Evolutionary conservation across 2,329 filamentous ascomycete genomes (phyloP).

Genomic region (Ophiocordyceps camponoti-leonardi): DNA sequence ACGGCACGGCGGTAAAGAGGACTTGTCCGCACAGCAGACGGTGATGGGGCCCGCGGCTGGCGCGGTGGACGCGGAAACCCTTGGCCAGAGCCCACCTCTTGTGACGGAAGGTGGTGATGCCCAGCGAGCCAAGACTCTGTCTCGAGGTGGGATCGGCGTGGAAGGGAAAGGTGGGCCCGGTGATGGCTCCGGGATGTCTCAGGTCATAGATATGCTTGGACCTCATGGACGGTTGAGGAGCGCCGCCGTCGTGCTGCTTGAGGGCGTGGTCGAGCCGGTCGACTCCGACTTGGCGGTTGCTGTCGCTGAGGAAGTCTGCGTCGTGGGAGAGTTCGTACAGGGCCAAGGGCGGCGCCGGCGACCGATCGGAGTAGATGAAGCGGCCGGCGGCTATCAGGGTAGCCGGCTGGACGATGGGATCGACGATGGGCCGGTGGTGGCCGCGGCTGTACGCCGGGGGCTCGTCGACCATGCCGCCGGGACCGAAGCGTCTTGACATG

Average conservation of each 20-base stretch:
- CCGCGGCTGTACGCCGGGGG: constrained; percentile 10
- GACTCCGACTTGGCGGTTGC: constrained; percentile 13
- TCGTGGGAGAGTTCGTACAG: constrained; percentile 19
- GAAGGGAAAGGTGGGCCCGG: constrained; percentile 13
- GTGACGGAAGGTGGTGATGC: constrained; percentile 10
- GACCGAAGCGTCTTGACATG: neutral
- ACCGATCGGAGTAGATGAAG: constrained; percentile 15
- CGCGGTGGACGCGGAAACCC: constrained; percentile 14
- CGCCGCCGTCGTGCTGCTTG: constrained; percentile 7
- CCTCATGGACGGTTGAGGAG: constrained; percentile 10
- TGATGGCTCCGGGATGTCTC: constrained; percentile 12
- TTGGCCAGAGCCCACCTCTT: constrained; percentile 7
- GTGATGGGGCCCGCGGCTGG: constrained; percentile 8
- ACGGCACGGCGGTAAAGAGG: constrained; percentile 12
- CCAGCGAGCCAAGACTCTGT: constrained; percentile 12
- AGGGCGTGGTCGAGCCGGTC: constrained; percentile 14
- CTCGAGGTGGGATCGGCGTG: constrained; percentile 15
- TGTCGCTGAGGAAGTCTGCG: constrained; percentile 14
- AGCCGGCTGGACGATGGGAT: constrained; percentile 10
- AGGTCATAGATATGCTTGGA: constrained; percentile 17
- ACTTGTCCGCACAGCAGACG: constrained; percentile 6
- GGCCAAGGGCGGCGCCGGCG: constrained; percentile 8
- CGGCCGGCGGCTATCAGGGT: constrained; percentile 16
- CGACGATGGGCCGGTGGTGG: constrained; percentile 1
- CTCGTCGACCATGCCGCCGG: constrained; percentile 1